These are phyloP conservation scores for Scolecobasidium constrictum DNA, from an alignment of 2,329 filamentous ascomycete species.

Conservation along the genomic window DNA sequence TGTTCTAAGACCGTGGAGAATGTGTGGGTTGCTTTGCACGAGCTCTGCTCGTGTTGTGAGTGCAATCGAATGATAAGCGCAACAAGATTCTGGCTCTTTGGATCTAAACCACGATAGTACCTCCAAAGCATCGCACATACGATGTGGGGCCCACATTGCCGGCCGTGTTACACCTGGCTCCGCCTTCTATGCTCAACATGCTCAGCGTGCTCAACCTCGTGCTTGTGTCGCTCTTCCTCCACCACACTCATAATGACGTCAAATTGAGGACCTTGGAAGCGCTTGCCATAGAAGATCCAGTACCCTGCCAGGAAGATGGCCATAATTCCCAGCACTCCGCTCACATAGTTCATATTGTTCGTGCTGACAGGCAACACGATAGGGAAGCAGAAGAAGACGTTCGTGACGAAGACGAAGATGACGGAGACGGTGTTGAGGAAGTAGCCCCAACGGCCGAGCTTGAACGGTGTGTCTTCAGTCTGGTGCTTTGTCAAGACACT, in stretches of 20 bases:
- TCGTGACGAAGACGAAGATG: constrained; percentile 10
- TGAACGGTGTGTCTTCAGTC: constrained; percentile 11
- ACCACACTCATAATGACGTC: constrained; percentile 11
- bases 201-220: too few relatives aligned
- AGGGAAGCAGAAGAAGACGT: constrained; percentile 13
- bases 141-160: too few relatives aligned
- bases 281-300: constrained; percentile 9
- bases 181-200: too few relatives aligned
- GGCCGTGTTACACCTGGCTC: too few relatives aligned
- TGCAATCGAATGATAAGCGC: too few relatives aligned
- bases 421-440: constrained; percentile 6
- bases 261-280: constrained; percentile 11
- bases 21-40: too few relatives aligned
- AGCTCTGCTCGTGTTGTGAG: too few relatives aligned
- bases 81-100: too few relatives aligned
- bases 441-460: constrained; percentile 10
- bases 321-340: constrained; percentile 10
- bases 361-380: constrained; percentile 7
- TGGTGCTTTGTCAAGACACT: constrained; percentile 9
- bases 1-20: too few relatives aligned
- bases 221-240: constrained; percentile 9
- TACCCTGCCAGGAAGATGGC: constrained; percentile 6
- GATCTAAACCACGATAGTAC: too few relatives aligned
- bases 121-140: too few relatives aligned
- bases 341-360: constrained; percentile 13